These are phyloP conservation scores for Acorus gramineus DNA, from an alignment of 106 monocot species.

Conservation along the genomic window DNA sequence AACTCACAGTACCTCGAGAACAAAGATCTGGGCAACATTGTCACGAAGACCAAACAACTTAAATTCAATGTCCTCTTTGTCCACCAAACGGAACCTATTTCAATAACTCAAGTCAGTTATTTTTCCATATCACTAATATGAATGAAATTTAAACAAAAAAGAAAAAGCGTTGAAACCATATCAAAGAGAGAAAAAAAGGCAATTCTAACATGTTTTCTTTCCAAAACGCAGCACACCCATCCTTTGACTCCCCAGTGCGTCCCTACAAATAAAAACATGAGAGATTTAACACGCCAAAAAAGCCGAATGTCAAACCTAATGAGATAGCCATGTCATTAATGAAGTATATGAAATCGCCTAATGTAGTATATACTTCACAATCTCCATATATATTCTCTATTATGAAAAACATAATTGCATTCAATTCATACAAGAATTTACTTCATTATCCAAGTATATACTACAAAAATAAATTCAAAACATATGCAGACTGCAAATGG, in stretches of 20 bases:
- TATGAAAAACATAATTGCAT: too few species aligned
- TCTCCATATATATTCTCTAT: too few species aligned
- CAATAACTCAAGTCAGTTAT: constrained; percentile 1
- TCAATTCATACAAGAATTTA: background rate
- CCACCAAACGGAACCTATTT: constrained; percentile 39
- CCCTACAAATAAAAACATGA: constrained; percentile 12
- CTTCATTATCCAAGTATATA: background rate
- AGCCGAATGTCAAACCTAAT: too few species aligned
- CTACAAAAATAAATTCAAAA: background rate
- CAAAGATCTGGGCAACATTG: constrained; percentile 68
- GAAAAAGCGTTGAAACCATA: background rate
- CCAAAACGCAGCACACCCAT: constrained; percentile 79
- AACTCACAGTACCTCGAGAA: constrained; percentile 42
- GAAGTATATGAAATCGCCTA: too few species aligned
- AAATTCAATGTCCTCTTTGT: constrained; percentile 50
- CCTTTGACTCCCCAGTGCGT: constrained; percentile 48
- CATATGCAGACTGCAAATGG: background rate
- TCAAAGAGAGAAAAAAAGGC: background rate
- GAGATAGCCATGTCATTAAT: too few species aligned
- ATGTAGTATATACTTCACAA: too few species aligned
- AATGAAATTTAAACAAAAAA: background rate
- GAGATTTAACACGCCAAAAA: too few species aligned
- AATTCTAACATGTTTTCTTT: constrained; percentile 30
- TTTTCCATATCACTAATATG: background rate
- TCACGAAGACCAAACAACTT: constrained; percentile 37